Conservation (phyloP, 768 basidiomycete species). For the Auricularia sp. region DNA sequence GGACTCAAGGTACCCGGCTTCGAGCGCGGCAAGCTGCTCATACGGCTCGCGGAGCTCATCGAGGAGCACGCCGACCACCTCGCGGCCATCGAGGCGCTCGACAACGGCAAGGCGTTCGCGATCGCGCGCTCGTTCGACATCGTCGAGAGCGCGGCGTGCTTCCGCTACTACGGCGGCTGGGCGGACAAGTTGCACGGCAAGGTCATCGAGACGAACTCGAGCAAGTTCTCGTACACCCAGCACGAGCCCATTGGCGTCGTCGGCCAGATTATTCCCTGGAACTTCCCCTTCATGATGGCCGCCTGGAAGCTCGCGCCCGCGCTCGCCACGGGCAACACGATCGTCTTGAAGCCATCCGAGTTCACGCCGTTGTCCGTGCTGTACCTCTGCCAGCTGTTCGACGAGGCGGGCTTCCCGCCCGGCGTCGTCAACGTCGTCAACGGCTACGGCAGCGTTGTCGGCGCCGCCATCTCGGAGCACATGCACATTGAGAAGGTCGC, state of each 20-base stretch:
- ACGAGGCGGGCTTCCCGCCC: slow-evolving; percentile 60
- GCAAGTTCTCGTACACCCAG: slow-evolving; percentile 75
- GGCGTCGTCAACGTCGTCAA: slow-evolving; percentile 87
- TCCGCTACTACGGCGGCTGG: slow-evolving; percentile 92
- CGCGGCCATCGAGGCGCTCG: slow-evolving; percentile 74
- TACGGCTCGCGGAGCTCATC: slow-evolving; percentile 83
- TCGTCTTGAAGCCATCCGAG: slow-evolving; percentile 94
- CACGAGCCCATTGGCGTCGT: slow-evolving; percentile 93
- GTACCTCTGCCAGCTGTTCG: slow-evolving; percentile 69
- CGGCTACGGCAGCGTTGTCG: slow-evolving; percentile 72
- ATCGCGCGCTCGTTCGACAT: slow-evolving; percentile 60
- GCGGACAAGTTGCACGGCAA: slow-evolving; percentile 90
- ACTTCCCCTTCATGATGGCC: slow-evolving; percentile 46
- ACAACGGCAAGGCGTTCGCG: slow-evolving; percentile 86
- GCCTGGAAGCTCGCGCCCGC: slow-evolving; percentile 91
- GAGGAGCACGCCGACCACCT: slow-evolving; percentile 76
- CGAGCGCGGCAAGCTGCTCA: slow-evolving; percentile 69
- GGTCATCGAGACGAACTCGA: slow-evolving; percentile 60
- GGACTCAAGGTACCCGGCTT: slow-evolving; percentile 80
- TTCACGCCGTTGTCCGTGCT: slow-evolving; percentile 76
- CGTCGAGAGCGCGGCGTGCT: slow-evolving; percentile 63
- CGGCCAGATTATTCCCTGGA: slow-evolving; percentile 93
- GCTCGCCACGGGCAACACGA: slow-evolving; percentile 82
- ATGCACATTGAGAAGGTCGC: slow-evolving; percentile 87
- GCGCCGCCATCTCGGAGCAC: slow-evolving; percentile 76